Evolutionary conservation across 2,329 filamentous ascomycete genomes (phyloP).

Genomic region (Colletotrichum karsti): DNA sequence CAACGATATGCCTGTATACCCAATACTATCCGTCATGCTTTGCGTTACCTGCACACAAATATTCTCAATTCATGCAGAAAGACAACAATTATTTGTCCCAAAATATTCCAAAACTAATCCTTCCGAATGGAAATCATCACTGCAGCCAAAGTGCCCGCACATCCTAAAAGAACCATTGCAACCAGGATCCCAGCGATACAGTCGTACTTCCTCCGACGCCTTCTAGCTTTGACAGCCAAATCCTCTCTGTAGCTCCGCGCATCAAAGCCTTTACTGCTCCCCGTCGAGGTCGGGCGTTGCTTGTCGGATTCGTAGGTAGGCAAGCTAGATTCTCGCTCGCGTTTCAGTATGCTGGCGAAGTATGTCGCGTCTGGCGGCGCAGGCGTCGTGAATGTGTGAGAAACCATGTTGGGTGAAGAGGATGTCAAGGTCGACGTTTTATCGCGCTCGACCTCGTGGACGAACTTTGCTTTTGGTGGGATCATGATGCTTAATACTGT

Average conservation of each 20-base stretch:
- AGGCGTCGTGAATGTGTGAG: neutral
- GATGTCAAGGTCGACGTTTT: neutral
- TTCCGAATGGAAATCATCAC: neutral
- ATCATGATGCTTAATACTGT: neutral
- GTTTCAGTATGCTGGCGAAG: constrained; percentile 1
- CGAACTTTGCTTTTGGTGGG: constrained; percentile 11
- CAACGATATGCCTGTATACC: neutral
- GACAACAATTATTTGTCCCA: neutral
- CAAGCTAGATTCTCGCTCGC: neutral
- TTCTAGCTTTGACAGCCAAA: neutral
- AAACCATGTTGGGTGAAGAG: neutral
- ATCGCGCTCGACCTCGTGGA: constrained; percentile 12
- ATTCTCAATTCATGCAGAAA: rapidly evolving
- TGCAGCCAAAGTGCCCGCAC: constrained; percentile 3
- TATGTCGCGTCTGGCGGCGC: constrained; percentile 3
- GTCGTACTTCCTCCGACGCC: neutral
- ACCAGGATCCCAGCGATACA: neutral
- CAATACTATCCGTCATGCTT: neutral
- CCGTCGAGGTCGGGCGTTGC: neutral
- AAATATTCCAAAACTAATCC: neutral
- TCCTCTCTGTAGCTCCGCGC: neutral
- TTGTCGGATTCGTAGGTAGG: constrained; percentile 9
- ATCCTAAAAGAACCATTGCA: neutral
- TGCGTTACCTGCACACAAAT: neutral
- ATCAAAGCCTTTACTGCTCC: neutral